A percentile compares a stretch with the other conserved stretches of the same genome.
These are phyloP conservation scores for Penicillium argentinense DNA, from an alignment of 495 filamentous ascomycete species.

Conservation along the genomic window DNA sequence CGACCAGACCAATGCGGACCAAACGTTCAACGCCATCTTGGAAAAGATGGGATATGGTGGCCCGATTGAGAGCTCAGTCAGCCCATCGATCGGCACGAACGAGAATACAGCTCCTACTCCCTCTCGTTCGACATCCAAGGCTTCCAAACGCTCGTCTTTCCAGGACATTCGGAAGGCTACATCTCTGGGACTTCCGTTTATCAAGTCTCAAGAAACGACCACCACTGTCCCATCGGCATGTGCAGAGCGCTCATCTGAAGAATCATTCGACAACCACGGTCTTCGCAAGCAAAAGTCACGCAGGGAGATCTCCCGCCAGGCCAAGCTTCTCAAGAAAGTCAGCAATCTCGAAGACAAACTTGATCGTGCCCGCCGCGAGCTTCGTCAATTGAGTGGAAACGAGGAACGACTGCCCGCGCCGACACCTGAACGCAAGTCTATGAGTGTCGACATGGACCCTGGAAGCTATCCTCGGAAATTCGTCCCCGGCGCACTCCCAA, in stretches of 20 bases:
- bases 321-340: constrained; percentile 62
- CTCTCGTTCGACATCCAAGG: constrained; percentile 21
- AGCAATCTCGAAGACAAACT: constrained; percentile 67
- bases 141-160: constrained; percentile 38
- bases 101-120: constrained; percentile 1
- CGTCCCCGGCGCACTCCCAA: constrained; percentile 55
- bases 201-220: constrained; percentile 14
- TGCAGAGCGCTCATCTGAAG: constrained; percentile 26
- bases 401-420: constrained; percentile 34
- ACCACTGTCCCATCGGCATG: constrained; percentile 3
- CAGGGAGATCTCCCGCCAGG: constrained; percentile 61
- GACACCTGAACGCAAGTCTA: constrained; percentile 10
- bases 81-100: neutral
- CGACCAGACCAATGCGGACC: constrained; percentile 28
- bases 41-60: constrained; percentile 35
- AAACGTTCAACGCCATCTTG: constrained; percentile 42
- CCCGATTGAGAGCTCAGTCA: neutral
- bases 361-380: constrained; percentile 55
- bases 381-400: constrained; percentile 49
- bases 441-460: constrained; percentile 36
- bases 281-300: constrained; percentile 55
- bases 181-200: constrained; percentile 34
- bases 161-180: constrained; percentile 39
- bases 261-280: constrained; percentile 26
- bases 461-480: constrained; percentile 45